A percentile compares a stretch with the other conserved stretches of the same genome.
Conservation (phyloP, 352 stramenopile genomes). For the Phytophthora fragariae region DNA sequence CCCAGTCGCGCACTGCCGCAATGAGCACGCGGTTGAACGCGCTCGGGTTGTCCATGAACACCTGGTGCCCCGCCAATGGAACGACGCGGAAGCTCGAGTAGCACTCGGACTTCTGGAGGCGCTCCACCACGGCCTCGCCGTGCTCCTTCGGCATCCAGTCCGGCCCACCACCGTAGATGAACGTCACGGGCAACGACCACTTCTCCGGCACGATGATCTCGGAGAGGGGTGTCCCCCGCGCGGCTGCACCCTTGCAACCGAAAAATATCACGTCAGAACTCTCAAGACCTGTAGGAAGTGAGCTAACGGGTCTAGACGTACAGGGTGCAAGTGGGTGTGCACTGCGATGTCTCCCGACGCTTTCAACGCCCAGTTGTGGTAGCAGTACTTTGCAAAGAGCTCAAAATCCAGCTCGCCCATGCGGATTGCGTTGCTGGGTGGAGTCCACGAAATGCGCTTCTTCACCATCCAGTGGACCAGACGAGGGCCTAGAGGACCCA, state of each 20-base stretch:
- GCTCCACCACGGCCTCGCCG: conserved; percentile 59
- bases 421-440: conserved; percentile 71
- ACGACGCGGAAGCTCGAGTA: conserved; percentile 66
- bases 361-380: conserved; percentile 80
- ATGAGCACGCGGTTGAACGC: conserved; percentile 70
- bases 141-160: conserved; percentile 79
- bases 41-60: conserved; percentile 81
- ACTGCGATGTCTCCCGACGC: conserved; percentile 70
- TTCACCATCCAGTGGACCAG: conserved; percentile 60
- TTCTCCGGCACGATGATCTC: conserved; percentile 54
- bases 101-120: conserved; percentile 46
- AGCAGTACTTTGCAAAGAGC: conserved; percentile 71
- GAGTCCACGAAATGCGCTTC: conserved; percentile 58
- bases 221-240: conserved; percentile 44
- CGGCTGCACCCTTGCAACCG: conserved; percentile 46
- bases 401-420: conserved; percentile 65
- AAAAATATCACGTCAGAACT: not conserved
- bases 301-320: conserved; percentile 14
- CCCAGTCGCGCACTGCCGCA: conserved; percentile 34
- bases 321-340: conserved; percentile 72
- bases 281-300: too few species aligned
- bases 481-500: conserved; percentile 56
- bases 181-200: conserved; percentile 63
- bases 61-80: conserved; percentile 66
- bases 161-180: conserved; percentile 70